Evolutionary conservation across 73 alveolate species (phyloP).

Genomic region (Stentor coeruleus): DNA sequence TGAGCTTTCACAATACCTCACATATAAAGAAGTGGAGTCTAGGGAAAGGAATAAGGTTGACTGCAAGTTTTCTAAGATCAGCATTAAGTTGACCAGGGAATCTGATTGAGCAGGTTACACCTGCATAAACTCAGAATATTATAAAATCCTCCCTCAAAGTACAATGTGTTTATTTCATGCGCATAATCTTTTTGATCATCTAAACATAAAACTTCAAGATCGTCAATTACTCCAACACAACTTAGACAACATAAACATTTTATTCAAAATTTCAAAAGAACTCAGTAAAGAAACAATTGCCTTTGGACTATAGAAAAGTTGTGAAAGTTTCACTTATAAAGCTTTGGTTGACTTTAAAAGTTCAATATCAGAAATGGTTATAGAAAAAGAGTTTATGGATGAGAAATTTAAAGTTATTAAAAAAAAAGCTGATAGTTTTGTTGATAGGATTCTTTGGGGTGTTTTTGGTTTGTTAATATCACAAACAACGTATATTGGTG

Average conservation of each 20-base stretch:
- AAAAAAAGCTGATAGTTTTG: not conserved
- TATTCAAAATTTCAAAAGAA: not conserved
- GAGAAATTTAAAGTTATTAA: not conserved
- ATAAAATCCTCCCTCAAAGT: no score
- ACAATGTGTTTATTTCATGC: no score
- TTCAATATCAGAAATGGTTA: not conserved
- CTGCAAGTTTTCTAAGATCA: conserved; percentile 93
- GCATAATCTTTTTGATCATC: not conserved
- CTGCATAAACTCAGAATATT: no score
- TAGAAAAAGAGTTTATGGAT: not conserved
- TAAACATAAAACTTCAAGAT: not conserved
- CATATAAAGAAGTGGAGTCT: conserved; percentile 95
- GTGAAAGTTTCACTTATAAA: not conserved
- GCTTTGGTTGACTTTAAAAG: not conserved
- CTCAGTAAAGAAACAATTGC: not conserved
- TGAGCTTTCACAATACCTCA: no score
- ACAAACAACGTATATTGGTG: not conserved
- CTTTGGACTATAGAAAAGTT: not conserved
- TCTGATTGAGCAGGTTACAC: conserved; percentile 94
- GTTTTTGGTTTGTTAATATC: not conserved
- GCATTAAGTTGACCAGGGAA: conserved; percentile 97
- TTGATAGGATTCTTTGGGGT: not conserved
- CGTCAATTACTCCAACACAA: not conserved
- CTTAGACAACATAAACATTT: not conserved
- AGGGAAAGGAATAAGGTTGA: conserved; percentile 96